Base-by-base conservation (phyloP, 176 grass and related monocot genomes). In the Alopecurus myosuroides region DNA sequence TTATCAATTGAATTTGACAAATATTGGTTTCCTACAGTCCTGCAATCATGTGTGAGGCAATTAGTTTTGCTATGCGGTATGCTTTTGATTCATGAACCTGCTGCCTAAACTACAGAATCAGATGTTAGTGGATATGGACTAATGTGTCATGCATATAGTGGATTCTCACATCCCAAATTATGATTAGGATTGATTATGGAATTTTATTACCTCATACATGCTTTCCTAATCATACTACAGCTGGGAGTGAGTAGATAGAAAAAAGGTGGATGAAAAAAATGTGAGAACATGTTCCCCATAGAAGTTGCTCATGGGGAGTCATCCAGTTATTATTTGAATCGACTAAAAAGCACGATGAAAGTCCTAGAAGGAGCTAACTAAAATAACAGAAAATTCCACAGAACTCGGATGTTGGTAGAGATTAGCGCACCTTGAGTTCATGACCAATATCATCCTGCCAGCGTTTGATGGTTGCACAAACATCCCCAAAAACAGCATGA, bases 361-460 rank as follows among this genome's bases (percentile, higher is more conserved):
- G 49, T 77, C 31, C 74, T 36, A 20, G 6, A 77, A 77, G 1
- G 49, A 77, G 74, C 49, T n/a, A 55, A 3, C 49, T 55, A 23
- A 36, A 53, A n/a, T 74, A 8, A n/a, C 8, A 37, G 1, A 55
- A 14, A 77, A 55, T 36, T 77, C 4, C 3, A 9, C 6, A n/a
- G 20, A 35, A 56, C 50, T 25, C 19, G 13, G 56, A 77, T 23
- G 11, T 56, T 77, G n/a, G 50, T 33, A 74, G 50, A 56, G 20
- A 56, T 25, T 77, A 56, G 17, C 74, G 12, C 10, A 77, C 49
- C 74, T 77, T n/a, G 22, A 77, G 71, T 73, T 73, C 70, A 73
- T 72, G 70, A 5, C 70, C 71, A 74, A 1, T 26, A 50, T 19
- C 9, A 49, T 30, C 70, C 42, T 37, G 50, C 51, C 2, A 55